phyloP scores from a whole-genome alignment of 164 flowering plant genomes.

The Paratinospora sagittata region DNA sequence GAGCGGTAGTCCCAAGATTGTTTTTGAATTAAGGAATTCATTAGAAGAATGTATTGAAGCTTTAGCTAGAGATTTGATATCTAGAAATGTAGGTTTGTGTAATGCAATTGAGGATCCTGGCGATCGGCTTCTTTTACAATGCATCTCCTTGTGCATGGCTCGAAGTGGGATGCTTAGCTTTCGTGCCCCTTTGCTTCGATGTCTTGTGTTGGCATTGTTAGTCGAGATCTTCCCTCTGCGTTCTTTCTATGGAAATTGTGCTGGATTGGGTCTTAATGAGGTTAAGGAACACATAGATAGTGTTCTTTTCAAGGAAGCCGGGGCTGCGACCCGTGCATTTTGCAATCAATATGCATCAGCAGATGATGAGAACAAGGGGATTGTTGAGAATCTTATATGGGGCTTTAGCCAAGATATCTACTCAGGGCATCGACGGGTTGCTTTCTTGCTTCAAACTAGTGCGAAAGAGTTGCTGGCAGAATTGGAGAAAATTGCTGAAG shows the following conservation, averaged over 20 bases:
- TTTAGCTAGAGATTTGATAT: conserved; percentile 41
- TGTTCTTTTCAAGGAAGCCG: conserved; percentile 76
- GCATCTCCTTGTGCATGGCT: conserved; percentile 61
- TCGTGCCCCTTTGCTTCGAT: conserved; percentile 36
- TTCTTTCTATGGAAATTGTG: conserved; percentile 31
- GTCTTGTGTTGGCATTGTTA: conserved; percentile 59
- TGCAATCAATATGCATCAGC: conserved; percentile 71
- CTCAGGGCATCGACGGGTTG: conserved; percentile 43
- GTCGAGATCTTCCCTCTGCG: conserved; percentile 61
- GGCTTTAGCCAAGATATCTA: conserved; percentile 58
- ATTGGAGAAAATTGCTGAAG: conserved; percentile 83
- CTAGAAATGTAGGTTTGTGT: conserved; percentile 20
- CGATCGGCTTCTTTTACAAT: conserved; percentile 42
- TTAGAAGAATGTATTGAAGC: conserved; percentile 51
- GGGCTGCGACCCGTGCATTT: conserved; percentile 58
- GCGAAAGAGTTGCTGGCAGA: conserved; percentile 42
- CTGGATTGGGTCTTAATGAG: conserved; percentile 19
- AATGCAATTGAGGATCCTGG: conserved; percentile 16
- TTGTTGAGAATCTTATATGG: conserved; percentile 76
- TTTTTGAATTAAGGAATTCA: conserved; percentile 31
- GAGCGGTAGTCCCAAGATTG: conserved; percentile 23
- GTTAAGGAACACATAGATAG: conserved; percentile 49
- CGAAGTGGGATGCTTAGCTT: conserved; percentile 52
- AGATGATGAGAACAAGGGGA: conserved; percentile 45
- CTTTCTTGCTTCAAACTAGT: conserved; percentile 40